Evolutionary conservation across 305 asterid species (phyloP).

Genomic region (Lippia alba): DNA sequence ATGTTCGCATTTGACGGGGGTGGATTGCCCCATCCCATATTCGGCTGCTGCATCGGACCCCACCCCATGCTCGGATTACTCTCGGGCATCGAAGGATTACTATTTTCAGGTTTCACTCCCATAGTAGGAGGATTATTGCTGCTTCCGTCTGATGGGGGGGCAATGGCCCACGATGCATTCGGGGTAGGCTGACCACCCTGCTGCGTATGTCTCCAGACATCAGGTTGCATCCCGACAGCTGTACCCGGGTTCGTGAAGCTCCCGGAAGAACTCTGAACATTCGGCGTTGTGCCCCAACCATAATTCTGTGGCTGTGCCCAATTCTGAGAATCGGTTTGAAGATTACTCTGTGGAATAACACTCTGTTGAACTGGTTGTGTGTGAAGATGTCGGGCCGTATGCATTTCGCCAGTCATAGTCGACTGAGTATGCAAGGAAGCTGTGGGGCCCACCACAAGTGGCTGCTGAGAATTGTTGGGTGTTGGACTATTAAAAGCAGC

Average conservation of each 20-base stretch:
- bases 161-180: slow-evolving; percentile 62
- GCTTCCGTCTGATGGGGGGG: slow-evolving; percentile 36
- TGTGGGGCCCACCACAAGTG: slow-evolving; percentile 35
- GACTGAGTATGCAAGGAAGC: slow-evolving; percentile 46
- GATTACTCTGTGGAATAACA: slow-evolving; percentile 49
- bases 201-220: slow-evolving; percentile 67
- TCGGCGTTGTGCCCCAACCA: slow-evolving; percentile 57
- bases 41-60: slow-evolving; percentile 60
- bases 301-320: slow-evolving; percentile 66
- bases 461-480: slow-evolving; percentile 50
- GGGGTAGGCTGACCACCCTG: slow-evolving; percentile 62
- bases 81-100: no score
- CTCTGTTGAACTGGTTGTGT: slow-evolving; percentile 50
- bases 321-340: slow-evolving; percentile 48
- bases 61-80: slow-evolving; percentile 56
- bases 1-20: slow-evolving; percentile 38
- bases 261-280: slow-evolving; percentile 58
- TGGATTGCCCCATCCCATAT: slow-evolving; percentile 49
- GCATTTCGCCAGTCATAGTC: slow-evolving; percentile 47
- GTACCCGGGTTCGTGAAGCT: slow-evolving; percentile 55
- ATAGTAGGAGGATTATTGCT: slow-evolving; percentile 41
- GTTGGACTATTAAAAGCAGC: slow-evolving; percentile 55
- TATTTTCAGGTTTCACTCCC: slow-evolving; percentile 50
- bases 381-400: slow-evolving; percentile 42
- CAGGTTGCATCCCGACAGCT: slow-evolving; percentile 58